Percentiles rank a stretch among this genome's conserved stretches.
These are phyloP conservation scores for Nakazawaea ishiwadae DNA, from an alignment of 805 yeast genomes.

Conservation along the genomic window DNA sequence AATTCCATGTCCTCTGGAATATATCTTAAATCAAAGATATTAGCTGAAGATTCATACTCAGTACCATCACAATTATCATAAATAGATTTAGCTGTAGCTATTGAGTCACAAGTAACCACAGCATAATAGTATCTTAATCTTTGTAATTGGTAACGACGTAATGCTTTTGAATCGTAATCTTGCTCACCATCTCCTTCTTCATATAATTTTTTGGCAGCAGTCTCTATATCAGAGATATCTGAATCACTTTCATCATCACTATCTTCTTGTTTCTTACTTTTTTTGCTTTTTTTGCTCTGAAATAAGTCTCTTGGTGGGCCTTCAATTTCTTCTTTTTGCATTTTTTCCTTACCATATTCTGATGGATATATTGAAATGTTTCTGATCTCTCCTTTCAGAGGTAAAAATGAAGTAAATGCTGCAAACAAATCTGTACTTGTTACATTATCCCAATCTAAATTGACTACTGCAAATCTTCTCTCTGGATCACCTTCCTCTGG, in stretches of 20 bases:
- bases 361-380: constrained; percentile 79
- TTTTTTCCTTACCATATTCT: constrained; percentile 87
- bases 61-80: constrained; percentile 91
- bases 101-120: constrained; percentile 74
- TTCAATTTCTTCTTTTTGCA: constrained; percentile 83
- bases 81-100: constrained; percentile 65
- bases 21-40: constrained; percentile 86
- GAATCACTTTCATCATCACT: constrained; percentile 43
- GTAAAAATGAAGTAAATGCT: constrained; percentile 81
- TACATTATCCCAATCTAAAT: constrained; percentile 97
- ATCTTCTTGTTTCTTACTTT: constrained; percentile 32
- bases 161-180: constrained; percentile 78
- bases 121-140: constrained; percentile 92
- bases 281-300: constrained; percentile 32
- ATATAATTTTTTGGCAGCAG: constrained; percentile 65
- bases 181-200: constrained; percentile 78
- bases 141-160: constrained; percentile 89
- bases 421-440: constrained; percentile 84
- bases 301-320: constrained; percentile 92
- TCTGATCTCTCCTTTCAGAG: constrained; percentile 62
- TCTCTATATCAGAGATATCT: constrained; percentile 40
- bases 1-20: constrained; percentile 92
- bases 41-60: constrained; percentile 94
- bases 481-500: constrained; percentile 91
- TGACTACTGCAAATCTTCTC: constrained; percentile 80